Evolutionary conservation across 352 stramenopile genomes (phyloP).

Genomic region (Phytopythium chamaehyphon): DNA sequence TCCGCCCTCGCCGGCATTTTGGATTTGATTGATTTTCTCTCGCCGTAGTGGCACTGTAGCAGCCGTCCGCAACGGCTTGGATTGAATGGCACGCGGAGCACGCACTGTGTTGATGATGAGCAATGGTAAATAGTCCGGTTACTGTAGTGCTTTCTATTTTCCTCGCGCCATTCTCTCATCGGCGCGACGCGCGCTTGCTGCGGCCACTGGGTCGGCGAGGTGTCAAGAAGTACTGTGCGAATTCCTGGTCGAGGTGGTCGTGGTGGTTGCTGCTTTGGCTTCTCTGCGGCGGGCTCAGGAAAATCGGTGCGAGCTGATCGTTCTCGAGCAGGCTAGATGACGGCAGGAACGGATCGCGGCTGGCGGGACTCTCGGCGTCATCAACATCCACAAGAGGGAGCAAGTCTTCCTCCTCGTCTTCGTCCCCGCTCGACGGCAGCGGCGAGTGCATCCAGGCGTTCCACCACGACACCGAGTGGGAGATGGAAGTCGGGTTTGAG

Average conservation of each 20-base stretch:
- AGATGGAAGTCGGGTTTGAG: background rate
- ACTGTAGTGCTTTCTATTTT: background rate
- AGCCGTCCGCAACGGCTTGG: slow-evolving; percentile 1
- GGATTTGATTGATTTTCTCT: background rate
- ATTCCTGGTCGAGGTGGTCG: slow-evolving; percentile 32
- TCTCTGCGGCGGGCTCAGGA: background rate
- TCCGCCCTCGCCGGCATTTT: background rate
- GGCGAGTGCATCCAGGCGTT: slow-evolving; percentile 49
- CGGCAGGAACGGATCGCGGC: slow-evolving; percentile 40
- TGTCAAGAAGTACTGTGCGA: slow-evolving; percentile 35
- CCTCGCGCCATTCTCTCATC: background rate
- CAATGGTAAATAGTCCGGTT: slow-evolving; percentile 8
- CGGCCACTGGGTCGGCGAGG: slow-evolving; percentile 10
- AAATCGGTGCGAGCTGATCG: slow-evolving; percentile 6
- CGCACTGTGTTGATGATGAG: background rate
- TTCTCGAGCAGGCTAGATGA: slow-evolving; percentile 13
- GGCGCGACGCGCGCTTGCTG: slow-evolving; percentile 3
- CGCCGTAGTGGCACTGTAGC: slow-evolving; percentile 1
- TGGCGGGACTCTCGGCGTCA: slow-evolving; percentile 17
- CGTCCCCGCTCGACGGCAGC: slow-evolving; percentile 59
- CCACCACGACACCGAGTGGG: background rate
- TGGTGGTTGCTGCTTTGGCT: background rate
- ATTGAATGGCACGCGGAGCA: no score
- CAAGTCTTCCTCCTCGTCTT: slow-evolving; percentile 23
- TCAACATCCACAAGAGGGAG: background rate